phyloP scores from a whole-genome alignment of 23 red algal species.

The Pyropia haitanensis region DNA sequence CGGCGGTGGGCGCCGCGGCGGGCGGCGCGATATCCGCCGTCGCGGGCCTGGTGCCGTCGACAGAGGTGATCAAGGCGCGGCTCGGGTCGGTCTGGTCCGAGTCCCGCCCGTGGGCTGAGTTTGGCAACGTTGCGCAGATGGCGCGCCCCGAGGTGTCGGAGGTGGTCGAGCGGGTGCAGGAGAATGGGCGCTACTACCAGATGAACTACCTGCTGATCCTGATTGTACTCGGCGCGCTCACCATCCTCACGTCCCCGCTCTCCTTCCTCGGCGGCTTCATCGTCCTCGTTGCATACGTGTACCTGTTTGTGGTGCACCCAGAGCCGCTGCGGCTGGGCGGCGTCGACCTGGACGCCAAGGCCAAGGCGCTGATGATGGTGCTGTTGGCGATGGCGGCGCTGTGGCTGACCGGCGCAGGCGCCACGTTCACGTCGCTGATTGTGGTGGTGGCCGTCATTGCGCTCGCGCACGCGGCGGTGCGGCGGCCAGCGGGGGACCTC shows the following conservation, averaged over 20 bases:
- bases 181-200: slow-evolving; percentile 81
- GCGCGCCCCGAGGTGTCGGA: slow-evolving; percentile 68
- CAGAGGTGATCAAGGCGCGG: slow-evolving; percentile 59
- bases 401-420: slow-evolving; percentile 92
- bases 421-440: slow-evolving; percentile 89
- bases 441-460: slow-evolving; percentile 70
- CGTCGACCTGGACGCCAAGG: slow-evolving; percentile 65
- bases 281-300: slow-evolving; percentile 81
- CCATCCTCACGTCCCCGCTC: slow-evolving; percentile 80
- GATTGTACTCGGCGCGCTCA: slow-evolving; percentile 61
- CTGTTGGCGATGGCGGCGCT: slow-evolving; percentile 67
- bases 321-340: slow-evolving; percentile 59
- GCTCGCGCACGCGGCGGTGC: slow-evolving; percentile 82
- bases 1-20: slow-evolving; percentile 14
- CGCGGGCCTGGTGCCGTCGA: slow-evolving; percentile 36
- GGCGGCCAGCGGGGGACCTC: slow-evolving; percentile 72
- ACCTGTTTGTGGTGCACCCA: slow-evolving; percentile 85
- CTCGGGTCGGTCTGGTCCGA: slow-evolving; percentile 73
- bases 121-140: slow-evolving; percentile 89
- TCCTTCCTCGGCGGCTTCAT: slow-evolving; percentile 71
- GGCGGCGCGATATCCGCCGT: slow-evolving; percentile 22
- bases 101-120: slow-evolving; percentile 87
- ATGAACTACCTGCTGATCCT: slow-evolving; percentile 91
- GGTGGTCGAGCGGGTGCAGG: slow-evolving; percentile 68
- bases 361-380: slow-evolving; percentile 64